phyloP scores from a whole-genome alignment of 1,284 basidiomycete species.

The Ustilago hordei region DNA sequence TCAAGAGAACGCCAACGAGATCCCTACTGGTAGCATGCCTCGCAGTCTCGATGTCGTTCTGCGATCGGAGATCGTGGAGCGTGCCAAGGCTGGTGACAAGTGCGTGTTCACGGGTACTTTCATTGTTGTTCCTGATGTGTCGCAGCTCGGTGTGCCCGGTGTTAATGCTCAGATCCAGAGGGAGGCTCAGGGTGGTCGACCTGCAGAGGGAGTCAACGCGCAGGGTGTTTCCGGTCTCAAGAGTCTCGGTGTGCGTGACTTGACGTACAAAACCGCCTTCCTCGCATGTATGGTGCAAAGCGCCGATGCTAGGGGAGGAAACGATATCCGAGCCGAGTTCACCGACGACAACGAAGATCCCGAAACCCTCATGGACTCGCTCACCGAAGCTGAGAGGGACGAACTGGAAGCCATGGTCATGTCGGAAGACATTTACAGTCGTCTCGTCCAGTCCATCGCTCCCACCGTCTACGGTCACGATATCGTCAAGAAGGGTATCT shows the following conservation, averaged over 20 bases:
- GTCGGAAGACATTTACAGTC: slow-evolving; percentile 90
- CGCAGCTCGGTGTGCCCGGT: slow-evolving; percentile 93
- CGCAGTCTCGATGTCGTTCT: slow-evolving; percentile 91
- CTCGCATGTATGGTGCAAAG: slow-evolving; percentile 97
- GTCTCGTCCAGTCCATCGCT: slow-evolving; percentile 92
- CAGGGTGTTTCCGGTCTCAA: slow-evolving; percentile 94
- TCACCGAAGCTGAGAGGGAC: slow-evolving; percentile 93
- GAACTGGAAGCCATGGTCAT: slow-evolving; percentile 94
- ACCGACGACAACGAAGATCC: slow-evolving; percentile 86
- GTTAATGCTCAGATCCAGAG: slow-evolving; percentile 93
- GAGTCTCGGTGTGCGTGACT: slow-evolving; percentile 90
- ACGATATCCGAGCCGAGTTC: slow-evolving; percentile 75
- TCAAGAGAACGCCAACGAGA: slow-evolving; percentile 98
- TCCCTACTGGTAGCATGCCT: slow-evolving; percentile 88
- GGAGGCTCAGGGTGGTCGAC: slow-evolving; percentile 77
- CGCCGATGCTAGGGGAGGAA: slow-evolving; percentile 75
- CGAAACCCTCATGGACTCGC: slow-evolving; percentile 82
- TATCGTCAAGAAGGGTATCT: slow-evolving; percentile 85
- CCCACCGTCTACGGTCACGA: slow-evolving; percentile 88
- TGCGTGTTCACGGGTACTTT: slow-evolving; percentile 98
- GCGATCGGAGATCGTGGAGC: slow-evolving; percentile 92
- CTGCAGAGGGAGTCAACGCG: slow-evolving; percentile 75
- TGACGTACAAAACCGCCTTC: slow-evolving; percentile 99
- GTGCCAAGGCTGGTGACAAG: slow-evolving; percentile 98
- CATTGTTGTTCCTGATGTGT: slow-evolving; percentile 97